A percentile compares a stretch with the other conserved stretches of the same genome.
These are phyloP conservation scores for Mycocalia duriaeana DNA, from an alignment of 1,284 basidiomycete species.

Conservation along the genomic window DNA sequence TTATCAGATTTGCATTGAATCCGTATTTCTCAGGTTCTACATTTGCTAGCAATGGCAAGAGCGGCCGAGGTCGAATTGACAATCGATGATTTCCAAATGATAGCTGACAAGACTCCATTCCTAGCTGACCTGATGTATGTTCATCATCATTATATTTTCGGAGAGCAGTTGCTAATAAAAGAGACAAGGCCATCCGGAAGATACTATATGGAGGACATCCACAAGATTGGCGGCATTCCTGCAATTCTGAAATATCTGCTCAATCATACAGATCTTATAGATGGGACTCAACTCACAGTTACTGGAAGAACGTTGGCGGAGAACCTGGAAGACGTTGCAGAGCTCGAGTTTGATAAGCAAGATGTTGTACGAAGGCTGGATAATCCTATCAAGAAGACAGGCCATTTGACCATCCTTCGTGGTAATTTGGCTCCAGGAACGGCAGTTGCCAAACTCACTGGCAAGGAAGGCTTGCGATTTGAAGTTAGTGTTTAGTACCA, in stretches of 20 bases:
- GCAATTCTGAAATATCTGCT: constrained; percentile 81
- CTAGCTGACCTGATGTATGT: constrained; percentile 83
- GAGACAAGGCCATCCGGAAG: constrained; percentile 75
- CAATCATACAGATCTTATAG: constrained; percentile 82
- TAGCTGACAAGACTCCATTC: constrained; percentile 89
- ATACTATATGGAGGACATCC: constrained; percentile 96
- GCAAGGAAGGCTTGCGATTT: constrained; percentile 89
- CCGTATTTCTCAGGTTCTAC: constrained; percentile 60
- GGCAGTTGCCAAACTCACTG: constrained; percentile 94
- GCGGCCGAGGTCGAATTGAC: constrained; percentile 83
- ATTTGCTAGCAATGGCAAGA: constrained; percentile 90
- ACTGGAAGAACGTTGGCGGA: constrained; percentile 92
- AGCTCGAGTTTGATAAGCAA: constrained; percentile 76
- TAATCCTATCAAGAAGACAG: constrained; percentile 88
- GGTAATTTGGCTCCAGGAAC: constrained; percentile 89
- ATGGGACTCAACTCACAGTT: constrained; percentile 88
- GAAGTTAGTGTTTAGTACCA: constrained; percentile 43
- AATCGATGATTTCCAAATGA: constrained; percentile 90
- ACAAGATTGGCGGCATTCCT: constrained; percentile 88
- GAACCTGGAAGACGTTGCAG: constrained; percentile 80
- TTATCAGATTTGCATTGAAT: neutral
- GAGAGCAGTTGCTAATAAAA: constrained; percentile 2
- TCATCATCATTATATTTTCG: constrained; percentile 3
- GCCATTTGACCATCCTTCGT: constrained; percentile 88
- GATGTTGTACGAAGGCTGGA: constrained; percentile 77